These are phyloP conservation scores for Prunus armeniaca DNA, from an alignment of 306 rosid genomes.

Conservation along the genomic window DNA sequence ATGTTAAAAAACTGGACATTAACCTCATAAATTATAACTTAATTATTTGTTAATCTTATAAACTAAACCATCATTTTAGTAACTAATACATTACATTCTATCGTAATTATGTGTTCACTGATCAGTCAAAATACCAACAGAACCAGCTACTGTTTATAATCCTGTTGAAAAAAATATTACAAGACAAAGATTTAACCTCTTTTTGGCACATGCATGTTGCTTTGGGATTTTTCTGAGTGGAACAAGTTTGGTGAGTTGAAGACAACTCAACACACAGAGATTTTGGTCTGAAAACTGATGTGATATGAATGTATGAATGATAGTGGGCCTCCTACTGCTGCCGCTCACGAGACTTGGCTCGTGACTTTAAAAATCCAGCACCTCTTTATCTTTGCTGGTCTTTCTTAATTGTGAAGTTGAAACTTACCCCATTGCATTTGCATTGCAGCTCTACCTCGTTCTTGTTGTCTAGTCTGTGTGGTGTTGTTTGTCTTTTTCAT, in stretches of 20 bases:
- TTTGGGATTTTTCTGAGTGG: conserved; percentile 1
- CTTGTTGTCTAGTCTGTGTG: not conserved
- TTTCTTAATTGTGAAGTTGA: not conserved
- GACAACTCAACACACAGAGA: not conserved
- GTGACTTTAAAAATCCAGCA: not conserved
- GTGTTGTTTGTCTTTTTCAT: not conserved
- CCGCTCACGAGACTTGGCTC: not conserved
- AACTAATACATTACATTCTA: too few species aligned
- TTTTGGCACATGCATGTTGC: not conserved
- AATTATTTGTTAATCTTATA: too few species aligned
- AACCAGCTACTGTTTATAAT: not conserved
- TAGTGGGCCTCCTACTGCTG: not conserved
- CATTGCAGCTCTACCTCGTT: too few species aligned
- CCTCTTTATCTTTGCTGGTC: not conserved
- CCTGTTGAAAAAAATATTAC: not conserved
- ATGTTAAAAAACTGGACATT: not conserved
- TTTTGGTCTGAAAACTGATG: not conserved
- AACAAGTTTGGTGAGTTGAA: conserved; percentile 9
- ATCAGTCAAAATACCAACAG: too few species aligned
- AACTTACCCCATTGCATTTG: not conserved
- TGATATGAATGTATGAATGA: not conserved
- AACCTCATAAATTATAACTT: too few species aligned
- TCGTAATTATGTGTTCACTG: too few species aligned
- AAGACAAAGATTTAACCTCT: not conserved
- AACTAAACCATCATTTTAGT: too few species aligned